A percentile compares a stretch with the other conserved stretches of the same genome.
Conservation (phyloP, 305 asterid species). For the Andrographis paniculata region DNA sequence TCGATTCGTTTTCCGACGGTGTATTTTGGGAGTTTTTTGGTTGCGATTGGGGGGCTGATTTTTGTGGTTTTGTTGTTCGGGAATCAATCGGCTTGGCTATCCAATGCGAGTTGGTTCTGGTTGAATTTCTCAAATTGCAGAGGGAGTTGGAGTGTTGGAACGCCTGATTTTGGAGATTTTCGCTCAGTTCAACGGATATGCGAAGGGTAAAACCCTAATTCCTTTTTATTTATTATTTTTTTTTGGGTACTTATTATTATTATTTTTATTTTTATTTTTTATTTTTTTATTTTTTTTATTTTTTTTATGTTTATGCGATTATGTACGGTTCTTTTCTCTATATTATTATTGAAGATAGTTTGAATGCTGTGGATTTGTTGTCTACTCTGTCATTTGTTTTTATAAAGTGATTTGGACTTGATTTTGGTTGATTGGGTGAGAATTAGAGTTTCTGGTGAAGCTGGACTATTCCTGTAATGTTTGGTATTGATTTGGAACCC, state of each 20-base stretch:
- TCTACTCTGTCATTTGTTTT: too few species aligned
- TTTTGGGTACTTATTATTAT: background rate
- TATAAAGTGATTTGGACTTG: too few species aligned
- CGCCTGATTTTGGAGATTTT: slow-evolving; percentile 24
- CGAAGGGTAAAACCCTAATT: slow-evolving; percentile 40
- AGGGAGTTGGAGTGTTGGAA: slow-evolving; percentile 21
- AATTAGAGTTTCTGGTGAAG: slow-evolving; percentile 17
- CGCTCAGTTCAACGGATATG: slow-evolving; percentile 32
- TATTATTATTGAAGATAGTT: too few species aligned
- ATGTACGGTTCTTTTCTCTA: too few species aligned
- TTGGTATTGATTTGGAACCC: slow-evolving; percentile 6
- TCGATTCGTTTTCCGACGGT: slow-evolving; percentile 22
- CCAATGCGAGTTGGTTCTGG: slow-evolving; percentile 28
- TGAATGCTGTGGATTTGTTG: too few species aligned
- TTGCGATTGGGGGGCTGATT: slow-evolving; percentile 17
- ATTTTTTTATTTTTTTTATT: background rate
- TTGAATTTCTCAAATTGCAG: slow-evolving; percentile 12
- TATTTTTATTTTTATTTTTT: slow-evolving; percentile 4
- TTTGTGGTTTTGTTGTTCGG: slow-evolving; percentile 2
- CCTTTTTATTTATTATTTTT: background rate
- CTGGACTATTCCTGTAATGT: slow-evolving; percentile 5
- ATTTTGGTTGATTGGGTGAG: slow-evolving; percentile 15
- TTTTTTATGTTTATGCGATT: background rate
- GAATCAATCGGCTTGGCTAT: slow-evolving; percentile 18
- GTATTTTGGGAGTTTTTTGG: slow-evolving; percentile 5